Base-by-base conservation (phyloP, 2,329 filamentous ascomycete species). In the Remersonia thermophila region DNA sequence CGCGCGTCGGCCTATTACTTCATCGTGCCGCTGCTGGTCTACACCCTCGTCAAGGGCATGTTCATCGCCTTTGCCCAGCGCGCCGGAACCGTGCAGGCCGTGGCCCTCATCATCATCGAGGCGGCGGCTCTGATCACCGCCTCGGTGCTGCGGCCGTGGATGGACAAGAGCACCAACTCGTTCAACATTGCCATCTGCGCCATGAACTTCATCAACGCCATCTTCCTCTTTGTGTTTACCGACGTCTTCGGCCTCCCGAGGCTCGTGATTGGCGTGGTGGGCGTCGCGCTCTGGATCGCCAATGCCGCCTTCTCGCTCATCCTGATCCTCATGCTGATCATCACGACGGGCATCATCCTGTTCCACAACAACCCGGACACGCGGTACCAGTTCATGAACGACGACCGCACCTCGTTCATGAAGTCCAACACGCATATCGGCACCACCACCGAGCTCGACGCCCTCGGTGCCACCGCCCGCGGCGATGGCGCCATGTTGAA, bases 141-240 rank as follows among this genome's bases (percentile, higher is more conserved):
- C 36, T 80, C 76, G 50, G 75, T 87, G 33, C 62, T 91, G 51
- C 74, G 81, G 36, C 84, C 84, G n/a, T 93, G 82, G 74, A 93
- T 93, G 84, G 84, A 93, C 68, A 91, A 89, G 73, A 86, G 83
- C 64, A 91, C 83, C 42, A 93, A 93, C 56, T 75, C 77, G 39
- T 89, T 87, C 69, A 91, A 91, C 65, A 89, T 93, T 52, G 71
- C 83, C 40, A 93, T 91, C 50, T 77, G 73, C 39, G 77, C 75
- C 25, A 67, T 89, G 58, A 91, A 89, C 65, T 87, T 91, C 58
- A 59, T 91, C 53, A 87, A 84, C 58, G 67, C 77, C 32, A 74
- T 91, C 54, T 86, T 89, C 63, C 61, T 91, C 32, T 63, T 93
- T 36, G 71, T 91, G 49, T 91, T 89, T 62, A 82, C 80, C n/a